Evolutionary conservation across 108 stramenopile species (phyloP), one percentile per base, ranked within the genome.

Genomic region (Craspedostauros australis): DNA sequence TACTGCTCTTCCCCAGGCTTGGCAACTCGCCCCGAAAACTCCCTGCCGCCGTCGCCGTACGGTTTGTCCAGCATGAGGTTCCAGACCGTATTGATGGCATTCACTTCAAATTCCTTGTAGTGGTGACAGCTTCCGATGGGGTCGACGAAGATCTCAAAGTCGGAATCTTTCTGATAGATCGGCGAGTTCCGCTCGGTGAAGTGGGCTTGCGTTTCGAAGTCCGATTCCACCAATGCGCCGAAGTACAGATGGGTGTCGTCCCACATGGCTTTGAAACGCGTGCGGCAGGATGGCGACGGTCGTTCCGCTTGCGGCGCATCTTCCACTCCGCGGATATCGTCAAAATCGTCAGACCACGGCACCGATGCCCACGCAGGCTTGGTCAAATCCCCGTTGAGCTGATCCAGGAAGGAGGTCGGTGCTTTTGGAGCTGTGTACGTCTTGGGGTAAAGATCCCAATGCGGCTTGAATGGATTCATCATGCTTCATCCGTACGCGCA

Each of bases 61-160:
- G 93, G 89, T 49, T 84, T 82, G 54, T 89, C 75, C 31, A 94
- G 59, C 55, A 89, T 62, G 30, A 94, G 64, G 66, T 84, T 86
- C 93, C 93, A 94, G 3, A 77, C 63, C 18, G 88, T 89, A 40
- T 84, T 86, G 39, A 76, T 59, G 8, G 89, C 85, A 68, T 94
- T 94, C 9, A 89, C 60, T 72, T 94, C 93, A 42, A 91, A 72
- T 73, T 94, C 93, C 54, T 91, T 90, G 67, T 94, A 94, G 52
- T 78, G 41, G 55, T 84, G 82, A 66, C 72, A 75, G 19, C 57
- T 67, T 5, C 79, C 83, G 21, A 63, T 49, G 18, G 81, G 70
- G 54, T 94, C 89, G 28, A 94, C 54, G 60, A 94, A 94, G 21
- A 94, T 81, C 69, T 94, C 93, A 70, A 91, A 91, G 57, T 82